Base-by-base conservation (phyloP, 257 asterid genomes). In the Jacaranda mimosifolia region DNA sequence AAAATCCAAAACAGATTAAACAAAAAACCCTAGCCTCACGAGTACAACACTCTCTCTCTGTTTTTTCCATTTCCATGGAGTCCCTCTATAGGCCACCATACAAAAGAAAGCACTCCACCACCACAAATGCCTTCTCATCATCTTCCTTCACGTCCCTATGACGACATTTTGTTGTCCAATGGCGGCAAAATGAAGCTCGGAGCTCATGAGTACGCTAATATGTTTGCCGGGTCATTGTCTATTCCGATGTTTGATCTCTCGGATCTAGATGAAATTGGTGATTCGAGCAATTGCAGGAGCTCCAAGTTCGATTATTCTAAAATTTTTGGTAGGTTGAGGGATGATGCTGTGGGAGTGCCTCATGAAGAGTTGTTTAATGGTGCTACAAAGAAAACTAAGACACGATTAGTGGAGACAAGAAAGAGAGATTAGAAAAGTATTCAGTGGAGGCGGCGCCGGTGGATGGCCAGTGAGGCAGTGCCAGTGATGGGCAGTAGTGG, bases 241-340 rank as follows among this genome's bases (percentile, higher is more conserved):
- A 91, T 93, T 82, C 98, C 98, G 73, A 89, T 91, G 72, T 90
- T 96, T 79, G 97, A 93, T 77, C 89, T 91, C 26, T 81, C 97
- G 63, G 80, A 74, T 4, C 73, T 93, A 43, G 89, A 83, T 21
- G 87, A 77, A 13, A 76, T 71, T 80, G 68, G 46, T 70, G 89
- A 76, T 49, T 64, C 86, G 38, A 79, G 45, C 17, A 94, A 77
- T 19, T 62, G 19, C 19, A 84, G 89, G 85, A 78, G 81, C 82
- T 83, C 93, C 68, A 81, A 86, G 70, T 79, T 87, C 55, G 97
- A 96, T 59, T 93, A 96, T 79, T 73, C 93, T 13, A 87, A 72
- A 74, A 88, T 93, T 52, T 96, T 93, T 58, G 98, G 99, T 74
- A 91, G 93, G 32, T 76, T 87, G 21, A 63, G 66, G 63, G 87